phyloP scores from a whole-genome alignment of 176 grass and related monocot genomes.

The Elaeis guineensis region DNA sequence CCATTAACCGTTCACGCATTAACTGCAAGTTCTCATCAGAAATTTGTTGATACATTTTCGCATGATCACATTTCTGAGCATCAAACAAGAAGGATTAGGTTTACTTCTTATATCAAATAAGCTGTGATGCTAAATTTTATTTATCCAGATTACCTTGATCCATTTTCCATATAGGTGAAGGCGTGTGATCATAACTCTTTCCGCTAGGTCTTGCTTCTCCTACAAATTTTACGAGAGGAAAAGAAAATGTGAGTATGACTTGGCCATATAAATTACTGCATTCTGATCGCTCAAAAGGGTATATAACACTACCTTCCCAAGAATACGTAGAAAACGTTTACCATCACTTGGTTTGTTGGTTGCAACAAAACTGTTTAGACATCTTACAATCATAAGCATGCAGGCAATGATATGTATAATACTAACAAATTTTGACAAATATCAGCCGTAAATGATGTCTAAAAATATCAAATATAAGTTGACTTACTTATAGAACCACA shows the following conservation, averaged over 20 bases:
- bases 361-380: conserved; percentile 46
- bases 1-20: conserved; percentile 71
- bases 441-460: neutral
- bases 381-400: too few relatives aligned
- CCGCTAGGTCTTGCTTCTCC: conserved; percentile 17
- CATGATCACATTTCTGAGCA: conserved; percentile 80
- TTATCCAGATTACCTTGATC: conserved; percentile 45
- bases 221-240: conserved; percentile 1
- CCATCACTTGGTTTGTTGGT: conserved; percentile 73
- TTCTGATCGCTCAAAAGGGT: too few relatives aligned
- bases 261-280: too few relatives aligned
- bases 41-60: conserved; percentile 78
- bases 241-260: neutral
- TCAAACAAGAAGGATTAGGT: neutral
- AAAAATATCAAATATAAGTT: too few relatives aligned
- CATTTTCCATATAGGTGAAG: conserved; percentile 29
- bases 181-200: conserved; percentile 23
- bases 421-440: neutral
- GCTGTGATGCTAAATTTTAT: too few relatives aligned
- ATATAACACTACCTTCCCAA: conserved; percentile 48
- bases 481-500: conserved; percentile 79
- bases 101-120: too few relatives aligned
- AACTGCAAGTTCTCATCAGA: conserved; percentile 79
- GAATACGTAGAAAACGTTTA: conserved; percentile 59
- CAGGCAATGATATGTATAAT: neutral